Conservation (phyloP, 129 eudicot genomes). For the Helianthus tuberosus region DNA sequence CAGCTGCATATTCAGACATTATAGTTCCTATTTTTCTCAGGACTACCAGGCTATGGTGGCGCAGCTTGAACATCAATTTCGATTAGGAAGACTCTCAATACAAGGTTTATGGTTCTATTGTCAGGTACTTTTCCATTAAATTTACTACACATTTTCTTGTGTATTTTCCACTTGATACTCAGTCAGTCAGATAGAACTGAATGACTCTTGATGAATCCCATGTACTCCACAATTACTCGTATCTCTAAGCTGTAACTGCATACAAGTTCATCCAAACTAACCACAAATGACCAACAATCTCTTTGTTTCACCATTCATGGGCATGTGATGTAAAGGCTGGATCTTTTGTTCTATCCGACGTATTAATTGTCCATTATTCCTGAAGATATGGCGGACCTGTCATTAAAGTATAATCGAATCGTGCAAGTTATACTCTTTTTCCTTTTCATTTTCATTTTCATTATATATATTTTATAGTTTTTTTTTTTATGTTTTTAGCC, state of each 20-base stretch:
- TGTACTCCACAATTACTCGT: constrained; percentile 5
- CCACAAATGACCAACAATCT: background rate
- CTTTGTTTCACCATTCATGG: constrained; percentile 11
- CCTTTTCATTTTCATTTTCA: background rate
- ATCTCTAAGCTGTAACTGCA: background rate
- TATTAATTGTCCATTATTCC: constrained; percentile 1
- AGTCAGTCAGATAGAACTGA: constrained; percentile 4
- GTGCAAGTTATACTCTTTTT: background rate
- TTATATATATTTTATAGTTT: constrained; percentile 1
- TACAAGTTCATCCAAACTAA: constrained; percentile 9
- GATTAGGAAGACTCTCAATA: constrained; percentile 82
- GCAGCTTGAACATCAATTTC: constrained; percentile 98
- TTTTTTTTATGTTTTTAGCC: constrained; percentile 53
- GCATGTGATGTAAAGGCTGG: background rate
- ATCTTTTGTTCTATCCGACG: background rate
- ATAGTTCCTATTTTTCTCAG: constrained; percentile 39
- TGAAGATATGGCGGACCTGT: constrained; percentile 9
- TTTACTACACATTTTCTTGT: background rate
- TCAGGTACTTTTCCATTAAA: constrained; percentile 54
- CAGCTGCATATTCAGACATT: background rate
- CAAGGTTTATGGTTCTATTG: constrained; percentile 99
- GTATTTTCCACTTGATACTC: constrained; percentile 5
- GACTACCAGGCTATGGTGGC: constrained; percentile 99
- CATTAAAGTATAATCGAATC: constrained; percentile 1
- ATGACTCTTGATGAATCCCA: constrained; percentile 18